Evolutionary conservation across 164 flowering plant species (phyloP).

Genomic region (Kalanchoe fedtschenkoi): DNA sequence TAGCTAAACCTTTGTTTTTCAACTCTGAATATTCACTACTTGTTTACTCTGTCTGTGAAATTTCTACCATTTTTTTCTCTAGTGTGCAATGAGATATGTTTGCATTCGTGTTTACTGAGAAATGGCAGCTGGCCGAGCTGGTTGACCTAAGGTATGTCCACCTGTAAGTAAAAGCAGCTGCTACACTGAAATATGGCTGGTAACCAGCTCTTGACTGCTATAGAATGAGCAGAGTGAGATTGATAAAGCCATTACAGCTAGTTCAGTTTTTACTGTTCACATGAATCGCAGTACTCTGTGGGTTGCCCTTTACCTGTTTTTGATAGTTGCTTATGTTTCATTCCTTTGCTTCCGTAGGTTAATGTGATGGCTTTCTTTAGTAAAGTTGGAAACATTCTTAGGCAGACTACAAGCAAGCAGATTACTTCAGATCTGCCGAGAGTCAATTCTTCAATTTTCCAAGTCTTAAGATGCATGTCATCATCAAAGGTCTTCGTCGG

Average conservation of each 20-base stretch:
- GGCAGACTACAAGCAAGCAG: conserved; percentile 24
- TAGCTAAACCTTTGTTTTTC: too few relatives aligned
- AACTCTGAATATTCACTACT: too few relatives aligned
- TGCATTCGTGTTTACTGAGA: neutral
- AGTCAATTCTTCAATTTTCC: conserved; percentile 29
- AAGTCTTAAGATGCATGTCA: conserved; percentile 45
- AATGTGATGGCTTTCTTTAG: conserved; percentile 40
- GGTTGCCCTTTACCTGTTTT: too few relatives aligned
- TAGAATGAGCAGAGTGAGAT: conserved; percentile 3
- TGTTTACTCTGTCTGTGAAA: neutral
- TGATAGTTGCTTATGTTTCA: neutral
- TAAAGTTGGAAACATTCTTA: conserved; percentile 33
- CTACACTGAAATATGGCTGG: conserved; percentile 1
- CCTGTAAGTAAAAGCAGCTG: conserved; percentile 7
- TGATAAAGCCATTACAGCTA: conserved; percentile 3
- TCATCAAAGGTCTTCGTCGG: conserved; percentile 43
- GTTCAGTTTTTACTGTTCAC: neutral
- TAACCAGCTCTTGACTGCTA: conserved; percentile 6
- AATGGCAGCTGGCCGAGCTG: conserved; percentile 8
- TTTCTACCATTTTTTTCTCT: neutral
- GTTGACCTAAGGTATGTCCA: neutral
- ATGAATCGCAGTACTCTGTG: neutral
- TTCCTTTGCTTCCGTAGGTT: conserved; percentile 8
- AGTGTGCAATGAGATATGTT: neutral
- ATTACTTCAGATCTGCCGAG: conserved; percentile 14